phyloP scores from a whole-genome alignment of 306 rosid species.

The Myrica gale region DNA sequence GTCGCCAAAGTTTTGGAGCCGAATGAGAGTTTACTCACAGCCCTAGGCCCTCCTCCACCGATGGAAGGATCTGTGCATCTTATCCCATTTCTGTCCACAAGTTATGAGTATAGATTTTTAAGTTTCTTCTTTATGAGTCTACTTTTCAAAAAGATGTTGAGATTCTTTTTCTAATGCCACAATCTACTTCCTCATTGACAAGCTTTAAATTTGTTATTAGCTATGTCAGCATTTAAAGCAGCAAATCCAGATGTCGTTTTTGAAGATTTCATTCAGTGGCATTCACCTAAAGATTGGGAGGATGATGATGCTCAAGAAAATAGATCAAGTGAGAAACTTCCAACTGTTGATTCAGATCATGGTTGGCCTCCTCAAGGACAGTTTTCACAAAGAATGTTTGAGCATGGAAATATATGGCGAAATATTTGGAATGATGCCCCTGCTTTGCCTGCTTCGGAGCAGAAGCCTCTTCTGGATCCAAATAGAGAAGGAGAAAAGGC shows the following conservation, averaged over 20 bases:
- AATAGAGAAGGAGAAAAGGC: constrained; percentile 97
- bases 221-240: constrained; percentile 96
- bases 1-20: constrained; percentile 25
- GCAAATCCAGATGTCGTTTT: constrained; percentile 92
- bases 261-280: constrained; percentile 98
- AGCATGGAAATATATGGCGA: constrained; percentile 87
- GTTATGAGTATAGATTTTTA: neutral
- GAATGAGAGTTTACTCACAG: constrained; percentile 2
- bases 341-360: constrained; percentile 37
- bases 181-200: constrained; percentile 28
- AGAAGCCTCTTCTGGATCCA: constrained; percentile 90
- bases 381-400: constrained; percentile 95
- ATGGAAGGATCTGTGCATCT: constrained; percentile 7
- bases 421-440: constrained; percentile 76
- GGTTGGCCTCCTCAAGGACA: constrained; percentile 80
- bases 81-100: neutral
- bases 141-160: constrained; percentile 12
- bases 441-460: constrained; percentile 78
- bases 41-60: constrained; percentile 17
- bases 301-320: constrained; percentile 37
- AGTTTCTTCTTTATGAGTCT: neutral
- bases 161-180: constrained; percentile 19
- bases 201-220: constrained; percentile 44
- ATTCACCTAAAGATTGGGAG: constrained; percentile 99
- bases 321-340: constrained; percentile 39